Conservation (phyloP, 352 stramenopile species). For the Hyphochytrium catenoides region DNA sequence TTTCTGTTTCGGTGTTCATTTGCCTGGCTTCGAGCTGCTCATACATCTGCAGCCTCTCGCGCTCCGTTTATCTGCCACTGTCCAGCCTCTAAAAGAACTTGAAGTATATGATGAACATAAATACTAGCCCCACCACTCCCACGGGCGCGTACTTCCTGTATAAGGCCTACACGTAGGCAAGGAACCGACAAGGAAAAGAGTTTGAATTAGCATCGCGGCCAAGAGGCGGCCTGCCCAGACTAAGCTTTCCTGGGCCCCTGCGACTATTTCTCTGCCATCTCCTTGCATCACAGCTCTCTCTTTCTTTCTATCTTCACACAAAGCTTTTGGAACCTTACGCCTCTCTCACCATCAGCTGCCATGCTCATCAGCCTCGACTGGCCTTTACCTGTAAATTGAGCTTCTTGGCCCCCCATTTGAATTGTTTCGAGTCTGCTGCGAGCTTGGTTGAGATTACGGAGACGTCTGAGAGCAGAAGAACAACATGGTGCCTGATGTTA, state of each 20-base stretch:
- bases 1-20: too few species aligned
- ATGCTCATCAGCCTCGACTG: too few species aligned
- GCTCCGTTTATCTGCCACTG: too few species aligned
- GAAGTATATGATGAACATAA: slow-evolving; percentile 66
- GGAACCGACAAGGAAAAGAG: slow-evolving; percentile 1
- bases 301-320: too few species aligned
- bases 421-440: slow-evolving; percentile 78
- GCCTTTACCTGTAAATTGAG: slow-evolving; percentile 49
- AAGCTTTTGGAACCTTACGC: too few species aligned
- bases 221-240: too few species aligned
- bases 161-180: slow-evolving; percentile 17
- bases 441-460: slow-evolving; percentile 68
- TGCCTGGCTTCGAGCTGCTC: too few species aligned
- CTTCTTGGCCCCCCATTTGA: slow-evolving; percentile 92
- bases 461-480: slow-evolving; percentile 24
- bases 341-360: too few species aligned
- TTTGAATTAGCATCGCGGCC: slow-evolving; percentile 1
- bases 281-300: too few species aligned
- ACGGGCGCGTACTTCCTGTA: slow-evolving; percentile 63
- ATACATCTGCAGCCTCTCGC: too few species aligned
- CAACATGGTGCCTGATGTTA: slow-evolving; percentile 2
- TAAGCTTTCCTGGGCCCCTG: too few species aligned
- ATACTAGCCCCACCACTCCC: slow-evolving; percentile 42
- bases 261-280: too few species aligned
- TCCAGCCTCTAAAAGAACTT: slow-evolving; percentile 66